Base-by-base conservation (phyloP, 2,329 filamentous ascomycete species). In the Phialophora tarda region DNA sequence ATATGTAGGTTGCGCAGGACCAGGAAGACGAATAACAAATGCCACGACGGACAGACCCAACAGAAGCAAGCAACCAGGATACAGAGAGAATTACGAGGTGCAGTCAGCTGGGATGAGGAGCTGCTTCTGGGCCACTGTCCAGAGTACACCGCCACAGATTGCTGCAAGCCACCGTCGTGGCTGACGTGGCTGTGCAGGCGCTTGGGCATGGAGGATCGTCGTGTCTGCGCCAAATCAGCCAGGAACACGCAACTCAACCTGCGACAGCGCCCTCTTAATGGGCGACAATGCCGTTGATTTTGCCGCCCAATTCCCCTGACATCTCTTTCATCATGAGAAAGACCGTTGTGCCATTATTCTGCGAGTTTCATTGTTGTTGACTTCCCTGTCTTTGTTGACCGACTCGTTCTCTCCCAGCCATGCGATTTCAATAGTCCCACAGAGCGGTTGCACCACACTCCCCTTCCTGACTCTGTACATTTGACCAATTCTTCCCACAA, bases 201-300 rank as follows among this genome's bases (percentile, higher is more conserved):
- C 10, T 59, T 53, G 51, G 44, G 26, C 48, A 63, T 24, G 38
- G 60, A 7, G 30, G 59, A 53, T 61, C 28, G 26, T 41, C 54
- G 8, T 38, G 8, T 48, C 32, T 24, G 24, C 44, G 28, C 50
- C 59, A 66, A 69, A 66, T 63, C 63, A 70, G 65, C 59, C 60
- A 68, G 65, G 56, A 66, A 53, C 66, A 70, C 65, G 66, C 63
- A 70, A 53, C 60, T 48, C 60, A 62, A 59, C 60, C 47, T 64
- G 32, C 47, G 57, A 70, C 63, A 64, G 58, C 62, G 59, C 23
- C n/a, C 63, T 38, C 61, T 65, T 65, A 59, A 70, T 70, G 67
- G 65, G 68, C 50, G 65, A 63, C 65, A 59, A 67, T 61, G 62
- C 60, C 65, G 24, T 48, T 55, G 26, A 28, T 21, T 53, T 69